Percentiles rank a stretch among this genome's conserved stretches.
Evolutionary conservation across 2,329 filamentous ascomycete species (phyloP).

Genomic region (Pseudopyrenochaeta lycopersici): DNA sequence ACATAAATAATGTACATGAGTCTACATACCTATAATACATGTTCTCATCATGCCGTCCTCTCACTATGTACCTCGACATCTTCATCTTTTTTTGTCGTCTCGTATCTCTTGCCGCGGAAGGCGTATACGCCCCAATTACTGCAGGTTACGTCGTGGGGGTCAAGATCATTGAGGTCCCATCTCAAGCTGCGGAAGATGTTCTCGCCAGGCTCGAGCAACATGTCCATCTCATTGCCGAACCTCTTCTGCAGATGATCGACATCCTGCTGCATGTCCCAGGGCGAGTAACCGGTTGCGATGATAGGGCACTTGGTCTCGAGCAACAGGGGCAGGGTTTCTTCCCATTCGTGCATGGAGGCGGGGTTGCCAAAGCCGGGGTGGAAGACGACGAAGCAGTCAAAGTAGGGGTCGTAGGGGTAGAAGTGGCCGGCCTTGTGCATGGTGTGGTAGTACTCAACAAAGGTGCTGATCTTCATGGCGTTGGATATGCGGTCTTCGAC

Average conservation of each 20-base stretch:
- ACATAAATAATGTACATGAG: slow-evolving; percentile 18
- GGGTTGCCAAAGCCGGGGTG: slow-evolving; percentile 96
- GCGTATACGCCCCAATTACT: slow-evolving; percentile 98
- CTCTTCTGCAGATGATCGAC: slow-evolving; percentile 89
- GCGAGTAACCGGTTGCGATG: slow-evolving; percentile 94
- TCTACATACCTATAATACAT: slow-evolving; percentile 14
- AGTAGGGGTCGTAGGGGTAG: slow-evolving; percentile 95
- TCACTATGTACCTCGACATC: slow-evolving; percentile 46
- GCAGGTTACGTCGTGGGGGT: slow-evolving; percentile 91
- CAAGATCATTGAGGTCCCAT: slow-evolving; percentile 96
- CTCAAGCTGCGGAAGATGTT: slow-evolving; percentile 92
- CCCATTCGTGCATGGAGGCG: slow-evolving; percentile 92
- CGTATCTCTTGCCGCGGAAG: slow-evolving; percentile 96
- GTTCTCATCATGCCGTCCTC: slow-evolving; percentile 31
- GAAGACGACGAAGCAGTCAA: slow-evolving; percentile 97
- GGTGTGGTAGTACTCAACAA: slow-evolving; percentile 97
- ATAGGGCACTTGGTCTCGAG: slow-evolving; percentile 96
- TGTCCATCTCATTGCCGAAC: slow-evolving; percentile 87
- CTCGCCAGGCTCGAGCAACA: slow-evolving; percentile 90
- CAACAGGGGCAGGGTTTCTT: slow-evolving; percentile 85
- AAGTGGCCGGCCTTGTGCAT: slow-evolving; percentile 92
- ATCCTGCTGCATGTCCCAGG: slow-evolving; percentile 92
- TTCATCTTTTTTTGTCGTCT: slow-evolving; percentile 66
- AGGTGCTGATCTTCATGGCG: slow-evolving; percentile 95
- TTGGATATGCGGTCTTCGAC: slow-evolving; percentile 89